phyloP scores from a whole-genome alignment of 176 grass and related monocot genomes.

The Zizania latifolia region DNA sequence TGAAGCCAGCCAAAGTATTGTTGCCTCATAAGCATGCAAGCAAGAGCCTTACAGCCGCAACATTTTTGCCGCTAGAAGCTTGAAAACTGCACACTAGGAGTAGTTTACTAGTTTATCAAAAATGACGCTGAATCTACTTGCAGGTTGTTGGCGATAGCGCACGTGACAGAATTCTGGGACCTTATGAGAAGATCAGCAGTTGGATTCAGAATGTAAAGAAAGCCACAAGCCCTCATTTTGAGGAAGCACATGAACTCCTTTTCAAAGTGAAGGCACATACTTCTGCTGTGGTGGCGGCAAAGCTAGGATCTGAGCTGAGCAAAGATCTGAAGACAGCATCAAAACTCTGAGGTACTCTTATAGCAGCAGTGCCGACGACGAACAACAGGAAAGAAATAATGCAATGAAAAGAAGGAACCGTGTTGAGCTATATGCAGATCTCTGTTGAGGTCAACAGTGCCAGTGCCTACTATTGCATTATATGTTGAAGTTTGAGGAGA shows the following conservation, averaged over 20 bases:
- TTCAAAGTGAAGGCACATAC: conserved; percentile 43
- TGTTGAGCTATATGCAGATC: too few species aligned
- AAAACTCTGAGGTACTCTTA: conserved; percentile 31
- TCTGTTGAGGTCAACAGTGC: not conserved
- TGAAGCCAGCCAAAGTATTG: not conserved
- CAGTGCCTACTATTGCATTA: too few species aligned
- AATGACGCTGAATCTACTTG: not conserved
- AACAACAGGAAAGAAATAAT: not conserved
- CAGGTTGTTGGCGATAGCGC: conserved; percentile 49
- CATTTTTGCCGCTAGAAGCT: not conserved
- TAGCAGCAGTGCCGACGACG: not conserved
- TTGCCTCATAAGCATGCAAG: not conserved
- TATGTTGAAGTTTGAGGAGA: not conserved
- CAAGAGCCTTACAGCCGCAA: not conserved
- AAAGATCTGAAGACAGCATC: conserved; percentile 20
- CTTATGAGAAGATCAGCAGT: conserved; percentile 42
- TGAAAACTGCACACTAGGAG: not conserved
- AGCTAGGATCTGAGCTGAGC: not conserved
- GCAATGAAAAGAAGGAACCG: not conserved
- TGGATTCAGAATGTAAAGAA: conserved; percentile 89
- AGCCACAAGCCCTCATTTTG: conserved; percentile 76
- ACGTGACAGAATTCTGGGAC: conserved; percentile 42
- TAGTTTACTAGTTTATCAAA: not conserved
- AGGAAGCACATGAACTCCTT: conserved; percentile 45
- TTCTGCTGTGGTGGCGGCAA: not conserved